Percentiles rank a stretch among this genome's conserved stretches.
Evolutionary conservation across 225 moss, liverwort and hornwort species (phyloP).

Genomic region (Polytrichum formosum): DNA sequence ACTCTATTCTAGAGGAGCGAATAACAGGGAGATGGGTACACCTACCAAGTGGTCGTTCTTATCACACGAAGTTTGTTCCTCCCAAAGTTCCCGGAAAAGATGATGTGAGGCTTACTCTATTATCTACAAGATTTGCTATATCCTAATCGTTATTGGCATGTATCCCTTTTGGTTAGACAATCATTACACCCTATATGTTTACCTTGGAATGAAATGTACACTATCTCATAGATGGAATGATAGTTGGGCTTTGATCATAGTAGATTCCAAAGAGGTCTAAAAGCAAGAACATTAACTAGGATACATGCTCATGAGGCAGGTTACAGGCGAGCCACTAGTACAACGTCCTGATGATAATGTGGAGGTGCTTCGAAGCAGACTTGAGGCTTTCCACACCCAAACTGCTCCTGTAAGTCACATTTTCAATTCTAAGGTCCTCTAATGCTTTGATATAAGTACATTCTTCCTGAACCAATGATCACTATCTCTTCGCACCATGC

Average conservation of each 20-base stretch:
- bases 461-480: not conserved
- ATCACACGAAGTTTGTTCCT: conserved; percentile 58
- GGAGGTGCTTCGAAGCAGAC: conserved; percentile 18
- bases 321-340: conserved; percentile 8
- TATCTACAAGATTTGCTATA: not conserved
- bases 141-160: not conserved
- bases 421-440: not conserved
- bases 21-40: conserved; percentile 70
- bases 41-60: conserved; percentile 59
- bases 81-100: conserved; percentile 47
- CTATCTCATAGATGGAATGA: not conserved
- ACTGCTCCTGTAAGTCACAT: conserved; percentile 19
- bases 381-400: conserved; percentile 28
- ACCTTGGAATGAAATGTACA: not conserved
- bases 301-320: no score
- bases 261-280: no score
- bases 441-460: not conserved
- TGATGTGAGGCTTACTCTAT: conserved; percentile 23
- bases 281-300: not conserved
- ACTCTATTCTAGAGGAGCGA: conserved; percentile 56
- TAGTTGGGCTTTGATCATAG: no score
- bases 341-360: conserved; percentile 24
- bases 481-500: not conserved
- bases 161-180: not conserved
- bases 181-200: not conserved